A percentile compares a stretch with the other conserved stretches of the same genome.
These are phyloP conservation scores for Sherardia arvensis DNA, from an alignment of 257 asterid genomes.

Conservation along the genomic window DNA sequence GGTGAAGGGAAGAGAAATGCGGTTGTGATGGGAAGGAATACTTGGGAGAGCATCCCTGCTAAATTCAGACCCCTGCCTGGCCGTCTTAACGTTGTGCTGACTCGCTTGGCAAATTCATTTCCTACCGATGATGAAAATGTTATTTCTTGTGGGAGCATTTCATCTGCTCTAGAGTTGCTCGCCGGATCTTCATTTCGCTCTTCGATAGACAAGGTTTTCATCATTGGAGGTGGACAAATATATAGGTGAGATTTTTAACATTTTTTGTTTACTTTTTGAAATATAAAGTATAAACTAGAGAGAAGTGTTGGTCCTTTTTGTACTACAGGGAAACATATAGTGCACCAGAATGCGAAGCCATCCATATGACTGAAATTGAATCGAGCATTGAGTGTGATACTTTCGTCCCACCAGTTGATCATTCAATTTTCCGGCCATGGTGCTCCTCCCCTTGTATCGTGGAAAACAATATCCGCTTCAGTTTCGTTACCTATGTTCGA, in stretches of 20 bases:
- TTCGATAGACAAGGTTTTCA: conserved; percentile 47
- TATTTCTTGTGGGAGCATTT: conserved; percentile 36
- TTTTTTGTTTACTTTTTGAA: background rate
- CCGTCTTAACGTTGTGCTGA: conserved; percentile 63
- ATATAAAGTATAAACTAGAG: background rate
- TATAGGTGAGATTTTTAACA: conserved; percentile 36
- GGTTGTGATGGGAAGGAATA: conserved; percentile 79
- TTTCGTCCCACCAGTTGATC: conserved; percentile 57
- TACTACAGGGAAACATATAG: conserved; percentile 56
- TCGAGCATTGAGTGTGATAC: conserved; percentile 48
- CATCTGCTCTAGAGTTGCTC: conserved; percentile 43
- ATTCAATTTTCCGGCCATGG: conserved; percentile 58
- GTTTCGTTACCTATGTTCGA: conserved; percentile 56
- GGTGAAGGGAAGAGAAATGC: conserved; percentile 62
- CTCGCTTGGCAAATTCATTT: conserved; percentile 34
- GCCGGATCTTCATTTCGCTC: conserved; percentile 41
- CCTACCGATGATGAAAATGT: conserved; percentile 34
- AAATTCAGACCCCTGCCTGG: conserved; percentile 62
- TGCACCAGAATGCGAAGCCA: conserved; percentile 69
- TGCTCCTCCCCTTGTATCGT: conserved; percentile 44
- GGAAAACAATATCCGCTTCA: conserved; percentile 43
- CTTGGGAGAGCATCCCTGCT: conserved; percentile 76
- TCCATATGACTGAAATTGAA: conserved; percentile 64
- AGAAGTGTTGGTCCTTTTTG: conserved; percentile 2
- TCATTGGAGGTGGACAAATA: conserved; percentile 78